Evolutionary conservation across 1,284 basidiomycete species (phyloP), one percentile per base, ranked within the genome.

Genomic region (Coniophora puteana): DNA sequence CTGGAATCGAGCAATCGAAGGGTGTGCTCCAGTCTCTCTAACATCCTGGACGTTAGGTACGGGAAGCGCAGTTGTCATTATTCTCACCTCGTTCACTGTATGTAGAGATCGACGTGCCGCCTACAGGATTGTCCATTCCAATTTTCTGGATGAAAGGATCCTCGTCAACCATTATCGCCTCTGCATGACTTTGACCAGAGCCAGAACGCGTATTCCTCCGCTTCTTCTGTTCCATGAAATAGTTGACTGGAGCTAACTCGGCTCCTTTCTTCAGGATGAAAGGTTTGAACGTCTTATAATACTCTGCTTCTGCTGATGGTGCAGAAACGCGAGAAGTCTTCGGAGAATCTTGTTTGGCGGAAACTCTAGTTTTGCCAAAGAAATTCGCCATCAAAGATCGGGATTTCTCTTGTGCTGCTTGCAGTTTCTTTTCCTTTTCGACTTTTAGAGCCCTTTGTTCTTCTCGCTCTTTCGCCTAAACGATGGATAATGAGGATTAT

Each of bases 251-350:
- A 4, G 89, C 88, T 12, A 91, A 51, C 20, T 72, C 67, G 4
- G 77, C 74, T 46, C 79, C 84, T 51, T 83, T 87, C 65, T 85
- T 88, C 46, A 86, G 50, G 6, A 78, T 68, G 55, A 91, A 93
- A 1, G 88, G 80, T 49, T 77, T 83, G 68, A 93, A 93, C 1
- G 73, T 70, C 50, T 67, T 76, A 43, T 83, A 72, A 52, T 88
- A 93, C 36, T 92, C 87, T 5, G 75, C 75, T 28, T 68, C 63
- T n/a, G 53, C 54, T 1, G 70, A 71, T 28, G 73, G 59, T 8
- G 63, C 68, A 5, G 69, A 61, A n/a, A 59, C 57, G 27, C 53
- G 49, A 3, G 53, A 51, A 17, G 66, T 62, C 26, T 63, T 66
- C 4, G 65, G 53, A 7, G 61, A 48, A 30, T 55, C 45, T n/a